Evolutionary conservation across 768 basidiomycete species (phyloP).

Genomic region (Infundibulicybe gibba): DNA sequence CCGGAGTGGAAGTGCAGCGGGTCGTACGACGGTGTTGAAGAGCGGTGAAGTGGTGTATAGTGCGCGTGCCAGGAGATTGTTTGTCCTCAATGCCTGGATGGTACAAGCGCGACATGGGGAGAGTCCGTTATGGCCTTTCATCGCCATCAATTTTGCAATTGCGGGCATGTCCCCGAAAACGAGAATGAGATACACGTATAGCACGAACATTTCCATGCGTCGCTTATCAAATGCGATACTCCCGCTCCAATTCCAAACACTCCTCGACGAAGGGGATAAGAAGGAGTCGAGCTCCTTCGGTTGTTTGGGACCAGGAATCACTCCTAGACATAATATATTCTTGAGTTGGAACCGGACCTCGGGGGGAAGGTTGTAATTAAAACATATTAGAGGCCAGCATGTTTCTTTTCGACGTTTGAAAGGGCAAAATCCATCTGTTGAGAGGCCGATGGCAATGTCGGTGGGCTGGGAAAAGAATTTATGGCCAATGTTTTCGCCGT

Average conservation of each 20-base stretch:
- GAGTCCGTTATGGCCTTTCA: conserved; percentile 41
- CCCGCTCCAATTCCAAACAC: conserved; percentile 21
- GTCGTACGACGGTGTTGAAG: conserved; percentile 8
- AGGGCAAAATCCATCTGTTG: conserved; percentile 30
- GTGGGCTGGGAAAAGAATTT: conserved; percentile 25
- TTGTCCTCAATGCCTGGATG: conserved; percentile 22
- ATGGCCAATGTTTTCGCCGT: conserved; percentile 14
- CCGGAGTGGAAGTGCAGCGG: conserved; percentile 22
- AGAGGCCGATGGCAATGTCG: conserved; percentile 33
- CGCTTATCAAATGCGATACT: conserved; percentile 21
- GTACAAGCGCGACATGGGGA: conserved; percentile 30
- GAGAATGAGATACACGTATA: conserved; percentile 23
- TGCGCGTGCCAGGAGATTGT: conserved; percentile 2
- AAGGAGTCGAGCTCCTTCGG: conserved; percentile 33
- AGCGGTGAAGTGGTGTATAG: conserved; percentile 17
- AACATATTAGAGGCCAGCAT: conserved; percentile 29
- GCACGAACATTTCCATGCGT: conserved; percentile 10
- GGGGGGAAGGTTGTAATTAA: conserved; percentile 19
- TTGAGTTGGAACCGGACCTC: conserved; percentile 22
- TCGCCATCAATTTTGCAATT: conserved; percentile 15
- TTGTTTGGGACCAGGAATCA: conserved; percentile 34
- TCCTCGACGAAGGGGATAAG: conserved; percentile 29
- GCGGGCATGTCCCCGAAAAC: conserved; percentile 22
- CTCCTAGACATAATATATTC: conserved; percentile 25
- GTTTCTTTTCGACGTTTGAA: conserved; percentile 21